Percentiles rank a stretch among this genome's conserved stretches.
Conservation (phyloP, 2,329 filamentous ascomycete species). For the Magnaporthales sp. region DNA sequence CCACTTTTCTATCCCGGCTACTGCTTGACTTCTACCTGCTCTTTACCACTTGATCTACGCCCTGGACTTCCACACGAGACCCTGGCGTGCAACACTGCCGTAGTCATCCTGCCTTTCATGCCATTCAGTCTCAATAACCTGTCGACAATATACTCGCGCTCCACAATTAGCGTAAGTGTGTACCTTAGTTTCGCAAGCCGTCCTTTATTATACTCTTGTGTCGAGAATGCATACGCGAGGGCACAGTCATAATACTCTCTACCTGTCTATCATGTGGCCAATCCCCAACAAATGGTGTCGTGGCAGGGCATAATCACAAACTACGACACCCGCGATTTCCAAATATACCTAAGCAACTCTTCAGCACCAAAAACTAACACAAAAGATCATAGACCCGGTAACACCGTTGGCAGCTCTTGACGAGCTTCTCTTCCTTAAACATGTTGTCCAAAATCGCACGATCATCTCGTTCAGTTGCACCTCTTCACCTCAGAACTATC, state of each 20-base stretch:
- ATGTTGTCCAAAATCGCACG: background rate
- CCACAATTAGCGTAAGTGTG: background rate
- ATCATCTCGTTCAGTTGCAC: conserved; percentile 21
- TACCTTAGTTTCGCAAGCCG: background rate
- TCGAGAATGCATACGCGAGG: background rate
- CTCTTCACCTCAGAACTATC: conserved; percentile 13
- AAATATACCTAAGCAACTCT: background rate
- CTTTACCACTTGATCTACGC: background rate
- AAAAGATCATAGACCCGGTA: background rate
- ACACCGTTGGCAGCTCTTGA: background rate
- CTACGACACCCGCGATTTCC: background rate
- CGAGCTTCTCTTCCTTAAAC: background rate
- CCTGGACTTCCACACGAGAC: background rate
- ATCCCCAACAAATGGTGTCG: background rate
- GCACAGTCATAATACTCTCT: background rate
- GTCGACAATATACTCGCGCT: background rate
- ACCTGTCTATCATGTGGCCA: background rate
- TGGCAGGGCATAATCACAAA: background rate
- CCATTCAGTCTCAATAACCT: background rate
- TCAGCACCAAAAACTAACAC: background rate
- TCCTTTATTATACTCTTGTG: background rate
- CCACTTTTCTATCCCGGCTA: background rate
- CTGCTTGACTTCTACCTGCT: background rate
- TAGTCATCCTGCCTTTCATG: conserved; percentile 5
- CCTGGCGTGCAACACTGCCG: background rate